A percentile compares a stretch with the other conserved stretches of the same genome.
Evolutionary conservation across 805 yeast genomes (phyloP).

Genomic region (Teunomyces lycoperdinae): DNA sequence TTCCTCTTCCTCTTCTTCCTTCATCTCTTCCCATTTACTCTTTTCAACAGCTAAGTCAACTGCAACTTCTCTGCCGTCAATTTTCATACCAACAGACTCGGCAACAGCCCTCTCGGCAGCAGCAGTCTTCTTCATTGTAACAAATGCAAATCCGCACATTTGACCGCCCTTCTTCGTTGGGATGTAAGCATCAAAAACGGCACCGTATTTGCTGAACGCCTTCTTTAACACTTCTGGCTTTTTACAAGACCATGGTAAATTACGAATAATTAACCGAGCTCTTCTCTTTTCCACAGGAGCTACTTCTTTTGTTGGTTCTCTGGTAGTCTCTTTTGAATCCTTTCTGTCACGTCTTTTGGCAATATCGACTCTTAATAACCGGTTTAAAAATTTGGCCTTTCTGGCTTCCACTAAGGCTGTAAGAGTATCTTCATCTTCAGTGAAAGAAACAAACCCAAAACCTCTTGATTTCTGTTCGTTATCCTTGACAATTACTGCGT

Average conservation of each 20-base stretch:
- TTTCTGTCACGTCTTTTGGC: constrained; percentile 92
- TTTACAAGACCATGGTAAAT: constrained; percentile 94
- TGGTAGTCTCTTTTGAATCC: constrained; percentile 12
- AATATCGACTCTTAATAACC: constrained; percentile 71
- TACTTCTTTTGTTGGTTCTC: constrained; percentile 6
- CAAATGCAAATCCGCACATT: constrained; percentile 94
- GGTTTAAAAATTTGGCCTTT: constrained; percentile 61
- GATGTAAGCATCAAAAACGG: constrained; percentile 82
- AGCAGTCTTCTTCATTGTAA: constrained; percentile 76
- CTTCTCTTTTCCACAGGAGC: constrained; percentile 65
- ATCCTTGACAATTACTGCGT: constrained; percentile 88
- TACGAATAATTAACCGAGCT: constrained; percentile 84
- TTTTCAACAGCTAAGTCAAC: constrained; percentile 93
- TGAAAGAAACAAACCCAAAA: constrained; percentile 92
- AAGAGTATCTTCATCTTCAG: constrained; percentile 77
- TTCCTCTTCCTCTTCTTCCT: constrained; percentile 32
- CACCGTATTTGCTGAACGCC: constrained; percentile 73
- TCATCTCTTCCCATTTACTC: constrained; percentile 68
- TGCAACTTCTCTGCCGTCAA: constrained; percentile 87
- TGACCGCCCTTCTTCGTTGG: constrained; percentile 86
- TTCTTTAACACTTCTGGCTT: constrained; percentile 69
- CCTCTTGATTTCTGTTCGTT: constrained; percentile 78
- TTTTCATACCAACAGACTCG: constrained; percentile 68
- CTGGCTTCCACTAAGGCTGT: constrained; percentile 69
- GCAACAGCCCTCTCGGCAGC: constrained; percentile 82